phyloP scores from a whole-genome alignment of 2,329 filamentous ascomycete species.

The Diaporthe australafricana region DNA sequence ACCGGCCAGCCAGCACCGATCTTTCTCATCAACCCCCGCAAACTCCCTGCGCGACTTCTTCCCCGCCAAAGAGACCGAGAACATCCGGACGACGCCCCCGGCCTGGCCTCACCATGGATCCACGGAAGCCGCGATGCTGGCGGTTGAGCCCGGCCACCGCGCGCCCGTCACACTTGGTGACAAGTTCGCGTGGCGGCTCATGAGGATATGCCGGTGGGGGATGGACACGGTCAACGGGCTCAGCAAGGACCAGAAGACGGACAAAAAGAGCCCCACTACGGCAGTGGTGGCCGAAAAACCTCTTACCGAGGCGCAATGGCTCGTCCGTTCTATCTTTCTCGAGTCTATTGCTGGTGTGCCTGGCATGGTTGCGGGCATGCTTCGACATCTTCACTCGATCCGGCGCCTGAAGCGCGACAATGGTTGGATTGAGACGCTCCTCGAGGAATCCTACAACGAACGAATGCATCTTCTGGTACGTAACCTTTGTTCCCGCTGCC shows the following conservation, averaged over 20 bases:
- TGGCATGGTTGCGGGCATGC: constrained; percentile 96
- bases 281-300: constrained; percentile 65
- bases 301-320: constrained; percentile 88
- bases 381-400: constrained; percentile 87
- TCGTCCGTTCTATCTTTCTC: constrained; percentile 90
- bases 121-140: constrained; percentile 82
- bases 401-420: constrained; percentile 91
- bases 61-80: constrained; percentile 68
- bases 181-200: constrained; percentile 79
- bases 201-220: constrained; percentile 80
- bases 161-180: constrained; percentile 80
- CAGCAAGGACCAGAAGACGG: constrained; percentile 76
- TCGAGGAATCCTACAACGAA: constrained; percentile 93
- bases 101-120: constrained; percentile 81
- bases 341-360: constrained; percentile 96
- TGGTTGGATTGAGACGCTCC: constrained; percentile 93
- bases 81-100: constrained; percentile 71
- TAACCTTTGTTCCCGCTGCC: neutral
- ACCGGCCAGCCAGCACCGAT: constrained; percentile 44
- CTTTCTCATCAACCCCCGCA: constrained; percentile 63
- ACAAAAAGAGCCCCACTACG: constrained; percentile 67
- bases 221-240: constrained; percentile 86
- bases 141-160: constrained; percentile 81
- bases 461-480: constrained; percentile 82
- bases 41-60: constrained; percentile 69